Base-by-base conservation (phyloP, 352 stramenopile genomes). In the Phytophthora crassamura region DNA sequence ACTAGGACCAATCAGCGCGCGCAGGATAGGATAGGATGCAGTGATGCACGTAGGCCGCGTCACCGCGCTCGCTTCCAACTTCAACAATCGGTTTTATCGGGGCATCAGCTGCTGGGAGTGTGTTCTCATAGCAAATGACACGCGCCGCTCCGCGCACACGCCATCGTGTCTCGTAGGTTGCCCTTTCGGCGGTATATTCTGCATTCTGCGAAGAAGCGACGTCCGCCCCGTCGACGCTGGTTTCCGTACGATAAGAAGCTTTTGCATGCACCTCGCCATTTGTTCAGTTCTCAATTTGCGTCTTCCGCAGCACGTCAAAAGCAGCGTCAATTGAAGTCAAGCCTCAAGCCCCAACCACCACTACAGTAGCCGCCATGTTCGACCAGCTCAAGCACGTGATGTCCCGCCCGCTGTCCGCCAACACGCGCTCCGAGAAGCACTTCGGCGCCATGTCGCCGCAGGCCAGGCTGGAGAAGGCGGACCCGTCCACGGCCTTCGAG, bases 311-410 rank as follows among this genome's bases (percentile, higher is more conserved):
- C 47, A 69, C 35, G 48, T 65, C 33, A n/a, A n/a, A n/a, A n/a
- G n/a, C 22, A 25, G 22, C 38, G 32, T 59, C 51, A 47, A 64
- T 57, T 50, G 30, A 55, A 52, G 7, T 56, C 59, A 45, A 43
- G 12, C 18, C 12, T 7, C 41, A 59, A 62, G 14, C 73, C n/a
- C 7, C 5, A 16, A 15, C n/a, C 25, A 45, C 5, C 45, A 33
- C 57, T 15, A 45, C 15, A 35, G 7, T 16, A 12, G 4, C 39
- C 35, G 48, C 48, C 28, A 92, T 92, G 83, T 69, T 92, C 59
- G 79, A 92, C 71, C 79, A 89, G 61, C 69, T 92, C 65, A 92
- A 92, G 78, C 78, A 75, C 69, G 79, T 87, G 35, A 69, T 91
- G 40, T 42, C 72, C 9, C 67, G 70, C 50, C 68, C 77, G 8